These are phyloP conservation scores for Cladobotryum mycophilum DNA, from an alignment of 2,329 filamentous ascomycete species.

Conservation along the genomic window DNA sequence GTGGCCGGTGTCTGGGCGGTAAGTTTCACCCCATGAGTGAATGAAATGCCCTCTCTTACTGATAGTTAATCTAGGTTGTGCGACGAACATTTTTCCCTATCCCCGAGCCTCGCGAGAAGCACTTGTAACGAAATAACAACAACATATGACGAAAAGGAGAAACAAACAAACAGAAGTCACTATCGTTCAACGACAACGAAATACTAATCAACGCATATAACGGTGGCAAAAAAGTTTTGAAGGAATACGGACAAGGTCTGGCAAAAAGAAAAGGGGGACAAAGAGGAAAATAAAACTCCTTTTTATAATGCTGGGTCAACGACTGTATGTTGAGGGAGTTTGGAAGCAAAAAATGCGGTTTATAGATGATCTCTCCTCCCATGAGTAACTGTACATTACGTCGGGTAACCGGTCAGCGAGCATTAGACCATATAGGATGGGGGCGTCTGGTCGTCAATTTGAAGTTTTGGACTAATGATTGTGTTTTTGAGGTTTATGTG, in stretches of 20 bases:
- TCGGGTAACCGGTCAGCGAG: slow-evolving; percentile 34
- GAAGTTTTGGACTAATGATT: slow-evolving; percentile 1
- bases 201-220: slow-evolving; percentile 8
- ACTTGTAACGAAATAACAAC: slow-evolving; percentile 10
- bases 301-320: neutral
- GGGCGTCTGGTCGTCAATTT: slow-evolving; percentile 18
- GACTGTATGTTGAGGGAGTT: slow-evolving; percentile 15
- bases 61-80: slow-evolving; percentile 24
- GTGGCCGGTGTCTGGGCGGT: slow-evolving; percentile 89
- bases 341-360: slow-evolving; percentile 22
- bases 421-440: slow-evolving; percentile 38
- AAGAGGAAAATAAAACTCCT: neutral
- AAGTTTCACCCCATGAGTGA: slow-evolving; percentile 36
- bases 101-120: slow-evolving; percentile 23
- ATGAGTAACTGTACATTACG: slow-evolving; percentile 47
- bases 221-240: slow-evolving; percentile 1
- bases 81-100: slow-evolving; percentile 38
- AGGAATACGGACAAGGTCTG: no score
- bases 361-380: slow-evolving; percentile 49
- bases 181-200: slow-evolving; percentile 2
- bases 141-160: slow-evolving; percentile 1
- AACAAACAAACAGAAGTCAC: neutral
- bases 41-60: slow-evolving; percentile 8
- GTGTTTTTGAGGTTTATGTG: no score
- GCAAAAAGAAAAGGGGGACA: no score